Base-by-base conservation (phyloP, 225 moss, liverwort and hornwort genomes). In the Pseudoscleropodium purum region DNA sequence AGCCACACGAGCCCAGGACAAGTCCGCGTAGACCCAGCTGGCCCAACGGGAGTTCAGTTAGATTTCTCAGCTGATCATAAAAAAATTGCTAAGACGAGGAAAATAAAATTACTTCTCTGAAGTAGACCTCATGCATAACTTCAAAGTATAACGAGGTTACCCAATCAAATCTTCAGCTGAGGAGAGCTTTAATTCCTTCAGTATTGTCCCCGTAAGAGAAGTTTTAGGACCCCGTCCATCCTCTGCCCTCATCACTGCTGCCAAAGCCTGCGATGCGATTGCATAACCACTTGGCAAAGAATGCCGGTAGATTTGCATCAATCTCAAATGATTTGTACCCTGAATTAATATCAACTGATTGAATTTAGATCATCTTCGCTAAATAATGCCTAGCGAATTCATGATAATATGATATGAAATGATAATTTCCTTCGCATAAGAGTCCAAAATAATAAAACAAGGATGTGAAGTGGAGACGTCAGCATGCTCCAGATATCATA, bases 171-270 rank as follows among this genome's bases (percentile, higher is more conserved):
- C 96, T 68, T 97, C 96, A 76, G 96, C 90, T 82, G 88, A 91
- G 34, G 94, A 83, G 54, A 99, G 95, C 51, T 94, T 90, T 21
- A 97, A 85, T 84, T 94, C 91, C 86, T 94, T 91, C 80, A 99
- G 75, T 87, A 97, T 90, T 43, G 96, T 94, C 73, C 88, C 94
- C 25, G 91, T 96, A 16, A 99, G 97, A 83, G 89, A 90, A 60
- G 99, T 97, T 87, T 91, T 85, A 66, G 94, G 95, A 90, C 99
- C 99, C 80, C 99, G 95, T 77, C 97, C 99, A 93, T 99, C 99
- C 87, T 96, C 92, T 81, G 97, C 97, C 79, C 92, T 94, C 95
- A 99, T 92, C 26, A 97, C 95, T 89, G 96, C 95, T 89, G 92
- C 90, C 87, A 99, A 91, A 81, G 99, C 97, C 94, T 97, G 95